These are phyloP conservation scores for Carex arenaria DNA, from an alignment of 202 grass and related monocot genomes.

Conservation along the genomic window DNA sequence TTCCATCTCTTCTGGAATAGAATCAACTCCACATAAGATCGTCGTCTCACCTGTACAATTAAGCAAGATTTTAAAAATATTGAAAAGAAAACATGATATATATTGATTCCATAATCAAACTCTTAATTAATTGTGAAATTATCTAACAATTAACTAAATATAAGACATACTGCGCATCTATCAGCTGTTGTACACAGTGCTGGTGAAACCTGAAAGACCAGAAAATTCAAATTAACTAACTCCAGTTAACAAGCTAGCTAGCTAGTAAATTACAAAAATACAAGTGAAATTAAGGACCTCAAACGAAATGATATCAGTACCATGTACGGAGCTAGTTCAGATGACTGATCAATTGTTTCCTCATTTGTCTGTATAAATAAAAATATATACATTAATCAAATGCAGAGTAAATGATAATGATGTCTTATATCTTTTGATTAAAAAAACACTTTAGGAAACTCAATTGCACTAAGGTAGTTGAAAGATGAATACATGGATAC, in stretches of 20 bases:
- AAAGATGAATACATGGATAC: background rate
- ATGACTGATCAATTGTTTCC: background rate
- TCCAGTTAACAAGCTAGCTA: conserved; percentile 3
- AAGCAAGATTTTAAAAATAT: background rate
- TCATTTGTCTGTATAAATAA: conserved; percentile 17
- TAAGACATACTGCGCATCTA: conserved; percentile 21
- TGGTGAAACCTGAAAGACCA: conserved; percentile 18
- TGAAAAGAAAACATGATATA: background rate
- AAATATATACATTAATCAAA: background rate
- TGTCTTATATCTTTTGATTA: background rate
- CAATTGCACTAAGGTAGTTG: background rate
- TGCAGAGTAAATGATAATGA: background rate
- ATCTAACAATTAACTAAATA: background rate
- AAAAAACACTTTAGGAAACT: background rate
- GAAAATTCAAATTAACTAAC: background rate
- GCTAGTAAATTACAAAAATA: background rate
- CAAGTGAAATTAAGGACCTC: background rate
- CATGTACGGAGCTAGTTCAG: background rate
- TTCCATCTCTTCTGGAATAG: conserved; percentile 63
- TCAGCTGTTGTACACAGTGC: conserved; percentile 6
- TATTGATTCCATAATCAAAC: background rate
- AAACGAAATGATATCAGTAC: background rate
- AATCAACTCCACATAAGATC: conserved; percentile 57
- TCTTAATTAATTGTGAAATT: background rate
- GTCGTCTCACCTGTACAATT: conserved; percentile 29